These are phyloP conservation scores for Verruconis gallopava DNA, from an alignment of 2,329 filamentous ascomycete genomes.

Conservation along the genomic window DNA sequence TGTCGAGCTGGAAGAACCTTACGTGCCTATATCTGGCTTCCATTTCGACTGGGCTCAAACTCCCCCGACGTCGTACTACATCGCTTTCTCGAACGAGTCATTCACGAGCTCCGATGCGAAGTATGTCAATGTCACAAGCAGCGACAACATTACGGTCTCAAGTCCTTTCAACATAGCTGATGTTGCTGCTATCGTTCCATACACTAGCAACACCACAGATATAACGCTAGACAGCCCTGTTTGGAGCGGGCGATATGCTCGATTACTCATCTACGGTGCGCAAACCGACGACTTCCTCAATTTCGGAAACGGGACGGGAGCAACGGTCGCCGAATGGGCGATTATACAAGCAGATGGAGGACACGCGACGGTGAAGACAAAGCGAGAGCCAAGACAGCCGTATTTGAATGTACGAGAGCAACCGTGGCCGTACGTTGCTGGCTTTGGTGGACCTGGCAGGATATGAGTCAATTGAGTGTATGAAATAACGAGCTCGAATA, in stretches of 20 bases:
- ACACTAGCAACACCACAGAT: slow-evolving; percentile 33
- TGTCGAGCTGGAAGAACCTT: slow-evolving; percentile 30
- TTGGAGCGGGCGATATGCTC: slow-evolving; percentile 33
- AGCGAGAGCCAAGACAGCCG: neutral
- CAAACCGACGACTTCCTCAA: neutral
- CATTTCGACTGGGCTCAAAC: slow-evolving; percentile 48
- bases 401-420: neutral
- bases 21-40: slow-evolving; percentile 34
- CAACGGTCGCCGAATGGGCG: slow-evolving; percentile 38
- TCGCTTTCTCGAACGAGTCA: slow-evolving; percentile 42
- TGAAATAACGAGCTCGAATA: neutral
- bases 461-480: too few relatives aligned
- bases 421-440: neutral
- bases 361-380: neutral
- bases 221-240: slow-evolving; percentile 25
- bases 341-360: slow-evolving; percentile 1
- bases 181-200: slow-evolving; percentile 25
- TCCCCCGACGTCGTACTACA: slow-evolving; percentile 40
- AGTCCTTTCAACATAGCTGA: slow-evolving; percentile 26
- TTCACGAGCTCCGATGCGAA: slow-evolving; percentile 16
- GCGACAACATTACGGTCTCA: slow-evolving; percentile 25
- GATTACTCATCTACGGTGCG: slow-evolving; percentile 34
- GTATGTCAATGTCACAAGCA: slow-evolving; percentile 14
- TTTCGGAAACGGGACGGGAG: slow-evolving; percentile 22
- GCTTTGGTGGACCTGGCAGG: neutral